Evolutionary conservation across 257 asterid species (phyloP), one percentile per base, ranked within the genome.

Genomic region (Osmanthus fragrans): DNA sequence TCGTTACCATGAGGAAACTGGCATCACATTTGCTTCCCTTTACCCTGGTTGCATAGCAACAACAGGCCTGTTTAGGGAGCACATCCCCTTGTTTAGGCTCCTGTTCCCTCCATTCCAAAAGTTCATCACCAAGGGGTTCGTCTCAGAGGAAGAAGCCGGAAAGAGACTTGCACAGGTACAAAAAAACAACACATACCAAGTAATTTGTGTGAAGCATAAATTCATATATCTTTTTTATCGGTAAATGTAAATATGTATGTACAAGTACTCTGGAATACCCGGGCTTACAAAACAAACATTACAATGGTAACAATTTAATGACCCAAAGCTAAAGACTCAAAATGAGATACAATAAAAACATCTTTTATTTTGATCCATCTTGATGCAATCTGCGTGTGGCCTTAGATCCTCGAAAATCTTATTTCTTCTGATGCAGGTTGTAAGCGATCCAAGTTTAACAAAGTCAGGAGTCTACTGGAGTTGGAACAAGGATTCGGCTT

Each of bases 381-480:
- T 32, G 34, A 32, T 32, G 4, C 34, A 32, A 32, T 32, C 34
- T 2, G 4, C 34, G 2, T 32, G 34, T 32, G 34, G 4, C 34
- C 34, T 32, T 32, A 32, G 34, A 32, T 32, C 34, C 34, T 32
- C 34, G 4, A 32, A 32, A 32, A 32, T 32, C 15, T 60, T n/a
- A 56, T 16, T 69, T 9, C 15, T 77, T 4, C 10, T 69, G 15
- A 71, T 81, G 39, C 87, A 93, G 97, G 98, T 95, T 63, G 97
- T 95, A 54, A 87, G 91, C 16, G 99, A 95, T 81, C 97, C 97
- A 69, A 95, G 98, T 87, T 78, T 95, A 90, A 88, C 96, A 7
- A 95, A 95, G 84, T 95, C 99, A 3, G 99, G 99, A 29, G 98
- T 95, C 5, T 94, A 94, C 83, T 94, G 99, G 99, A 94, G 99